A percentile compares a stretch with the other conserved stretches of the same genome.
Conservation (phyloP, 176 grass and related monocot species). For the Microstegium vimineum region DNA sequence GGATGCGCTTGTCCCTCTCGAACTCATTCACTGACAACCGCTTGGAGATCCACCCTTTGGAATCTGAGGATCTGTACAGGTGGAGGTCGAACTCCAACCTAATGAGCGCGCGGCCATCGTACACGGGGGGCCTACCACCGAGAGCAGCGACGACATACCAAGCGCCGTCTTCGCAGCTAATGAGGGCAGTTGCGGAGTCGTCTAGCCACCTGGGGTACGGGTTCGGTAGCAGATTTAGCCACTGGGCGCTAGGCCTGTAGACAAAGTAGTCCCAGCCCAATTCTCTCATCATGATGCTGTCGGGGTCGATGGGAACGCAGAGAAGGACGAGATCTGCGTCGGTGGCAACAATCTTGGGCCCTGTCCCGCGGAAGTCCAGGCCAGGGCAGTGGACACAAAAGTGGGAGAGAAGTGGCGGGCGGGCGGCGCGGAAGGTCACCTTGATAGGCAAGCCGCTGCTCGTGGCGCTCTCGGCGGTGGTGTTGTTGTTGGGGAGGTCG, state of each 20-base stretch:
- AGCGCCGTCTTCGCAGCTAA: no score
- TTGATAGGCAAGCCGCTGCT: neutral
- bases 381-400: neutral
- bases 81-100: no score
- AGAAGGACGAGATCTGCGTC: neutral
- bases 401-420: neutral
- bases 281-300: no score
- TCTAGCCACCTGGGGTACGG: neutral
- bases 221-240: slow-evolving; percentile 4
- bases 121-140: no score
- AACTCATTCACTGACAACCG: no score
- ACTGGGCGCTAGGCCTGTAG: neutral
- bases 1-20: no score
- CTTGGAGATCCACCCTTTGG: no score
- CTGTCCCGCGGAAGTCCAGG: no score
- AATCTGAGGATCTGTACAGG: no score
- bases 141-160: no score
- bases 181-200: no score
- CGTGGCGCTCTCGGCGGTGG: neutral
- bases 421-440: neutral
- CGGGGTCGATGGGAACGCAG: neutral
- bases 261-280: slow-evolving; percentile 32
- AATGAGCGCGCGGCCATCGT: no score
- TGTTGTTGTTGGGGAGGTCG: neutral
- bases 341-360: neutral